Base-by-base conservation (phyloP, 441 rosid species). In the Arabidopsis lyrata region DNA sequence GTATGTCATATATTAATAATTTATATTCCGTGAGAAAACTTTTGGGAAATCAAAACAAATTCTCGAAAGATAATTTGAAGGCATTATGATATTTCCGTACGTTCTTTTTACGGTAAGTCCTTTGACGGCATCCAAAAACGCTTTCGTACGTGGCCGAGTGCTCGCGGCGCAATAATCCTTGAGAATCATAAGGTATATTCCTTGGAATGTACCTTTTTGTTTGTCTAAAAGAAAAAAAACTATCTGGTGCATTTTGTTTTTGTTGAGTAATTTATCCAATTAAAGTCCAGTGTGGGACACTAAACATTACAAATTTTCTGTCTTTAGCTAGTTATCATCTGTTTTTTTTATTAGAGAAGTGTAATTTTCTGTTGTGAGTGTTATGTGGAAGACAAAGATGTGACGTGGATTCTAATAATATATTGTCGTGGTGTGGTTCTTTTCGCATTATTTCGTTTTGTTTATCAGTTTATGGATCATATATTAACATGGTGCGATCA, bases 101-200 rank as follows among this genome's bases (percentile, higher is more conserved):
- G 38, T 27, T 77, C 18, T 49, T 57, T 24, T 34, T 50, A 32
- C 5, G 72, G 76, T 20, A 64, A 63, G 16, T 55, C 54, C 66
- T 57, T 41, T 63, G 5, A 59, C 35, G 68, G 58, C 68, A 44
- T 39, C 29, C 15, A 64, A 50, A 44, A 24, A 35, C 35, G 60
- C 55, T 39, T 36, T 48, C 29, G n/a, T 66, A 77, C 80, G 80
- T 72, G 73, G 73, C 73, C 73, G 41, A 66, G 80, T 55, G 77
- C 68, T 59, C 49, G 13, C 68, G 49, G 54, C 64, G 5, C 64
- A 50, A 70, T 49, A 58, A 16, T 41, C 38, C 6, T 57, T 49
- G 14, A 24, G 69, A 61, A 66, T 52, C 69, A 59, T 14, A 72
- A 60, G 73, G 81, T 53, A 77, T 77, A 77, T 77, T 77, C 81